Conservation (phyloP, 768 basidiomycete species). For the Porpolomopsis calyptriformis region DNA sequence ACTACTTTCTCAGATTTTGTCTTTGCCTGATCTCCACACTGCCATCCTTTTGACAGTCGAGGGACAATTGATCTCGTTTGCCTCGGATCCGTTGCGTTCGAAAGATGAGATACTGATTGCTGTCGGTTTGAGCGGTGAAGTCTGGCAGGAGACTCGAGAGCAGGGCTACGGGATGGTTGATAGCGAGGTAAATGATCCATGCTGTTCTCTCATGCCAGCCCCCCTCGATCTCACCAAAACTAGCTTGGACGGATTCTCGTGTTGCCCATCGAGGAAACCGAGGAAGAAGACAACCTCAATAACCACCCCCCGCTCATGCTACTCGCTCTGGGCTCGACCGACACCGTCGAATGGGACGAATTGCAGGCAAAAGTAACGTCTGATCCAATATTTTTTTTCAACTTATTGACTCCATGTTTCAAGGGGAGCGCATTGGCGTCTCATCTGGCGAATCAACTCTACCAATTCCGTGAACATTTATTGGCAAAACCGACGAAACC, state of each 20-base stretch:
- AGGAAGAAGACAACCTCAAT: slow-evolving; percentile 17
- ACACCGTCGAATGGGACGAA: slow-evolving; percentile 54
- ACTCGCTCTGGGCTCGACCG: slow-evolving; percentile 55
- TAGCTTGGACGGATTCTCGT: slow-evolving; percentile 68
- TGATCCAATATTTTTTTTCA: slow-evolving; percentile 1
- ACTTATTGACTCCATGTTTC: too few species aligned
- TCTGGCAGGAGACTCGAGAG: slow-evolving; percentile 68
- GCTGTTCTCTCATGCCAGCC: background rate
- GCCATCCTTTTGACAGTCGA: slow-evolving; percentile 60
- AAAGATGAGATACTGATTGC: slow-evolving; percentile 70
- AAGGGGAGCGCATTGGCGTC: slow-evolving; percentile 34
- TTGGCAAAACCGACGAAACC: slow-evolving; percentile 18
- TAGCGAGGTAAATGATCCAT: slow-evolving; percentile 47
- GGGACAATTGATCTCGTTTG: slow-evolving; percentile 65
- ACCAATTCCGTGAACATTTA: slow-evolving; percentile 32
- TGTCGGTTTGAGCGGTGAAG: slow-evolving; percentile 61
- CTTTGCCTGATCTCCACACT: slow-evolving; percentile 54
- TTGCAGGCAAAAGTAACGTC: slow-evolving; percentile 47
- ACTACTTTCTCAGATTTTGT: slow-evolving; percentile 52
- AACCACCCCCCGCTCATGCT: slow-evolving; percentile 51
- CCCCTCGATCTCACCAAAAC: background rate
- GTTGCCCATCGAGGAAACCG: slow-evolving; percentile 43
- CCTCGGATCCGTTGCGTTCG: slow-evolving; percentile 39
- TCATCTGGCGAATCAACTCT: slow-evolving; percentile 36
- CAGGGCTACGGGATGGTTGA: slow-evolving; percentile 64